Evolutionary conservation across 2,329 filamentous ascomycete genomes (phyloP).

Genomic region (Hypoxylon rubiginosum): DNA sequence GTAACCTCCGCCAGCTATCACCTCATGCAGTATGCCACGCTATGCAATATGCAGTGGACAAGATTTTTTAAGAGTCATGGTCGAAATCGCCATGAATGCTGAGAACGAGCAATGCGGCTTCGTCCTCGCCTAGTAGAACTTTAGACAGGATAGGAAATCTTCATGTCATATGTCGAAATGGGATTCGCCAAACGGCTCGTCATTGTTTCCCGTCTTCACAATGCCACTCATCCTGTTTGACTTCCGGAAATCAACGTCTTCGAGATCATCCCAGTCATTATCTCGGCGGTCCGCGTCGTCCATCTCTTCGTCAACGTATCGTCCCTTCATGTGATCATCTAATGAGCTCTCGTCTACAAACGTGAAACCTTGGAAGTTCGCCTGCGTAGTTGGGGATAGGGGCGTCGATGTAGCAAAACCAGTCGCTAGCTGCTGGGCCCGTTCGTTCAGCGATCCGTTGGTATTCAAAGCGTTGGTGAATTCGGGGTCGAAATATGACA

Average conservation of each 20-base stretch:
- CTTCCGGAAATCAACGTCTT: conserved; percentile 66
- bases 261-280: conserved; percentile 71
- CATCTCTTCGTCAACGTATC: conserved; percentile 71
- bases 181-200: conserved; percentile 70
- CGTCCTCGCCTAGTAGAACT: conserved; percentile 26
- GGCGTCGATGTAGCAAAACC: conserved; percentile 92
- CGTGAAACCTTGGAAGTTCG: conserved; percentile 98
- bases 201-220: conserved; percentile 68
- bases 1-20: conserved; percentile 44
- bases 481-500: conserved; percentile 98
- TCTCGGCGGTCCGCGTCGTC: conserved; percentile 65
- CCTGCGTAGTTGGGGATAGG: conserved; percentile 93
- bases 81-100: conserved; percentile 39
- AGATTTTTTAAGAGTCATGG: conserved; percentile 45
- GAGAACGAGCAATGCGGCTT: conserved; percentile 30
- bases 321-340: conserved; percentile 81
- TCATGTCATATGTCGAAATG: conserved; percentile 71
- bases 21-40: conserved; percentile 54
- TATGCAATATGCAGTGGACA: conserved; percentile 57
- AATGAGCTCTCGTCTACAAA: conserved; percentile 98
- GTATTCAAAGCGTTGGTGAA: conserved; percentile 95
- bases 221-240: conserved; percentile 75
- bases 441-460: conserved; percentile 89
- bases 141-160: conserved; percentile 29
- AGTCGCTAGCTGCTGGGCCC: conserved; percentile 86